Conservation (phyloP, 2,329 filamentous ascomycete genomes). For the Diaporthe capsici region DNA sequence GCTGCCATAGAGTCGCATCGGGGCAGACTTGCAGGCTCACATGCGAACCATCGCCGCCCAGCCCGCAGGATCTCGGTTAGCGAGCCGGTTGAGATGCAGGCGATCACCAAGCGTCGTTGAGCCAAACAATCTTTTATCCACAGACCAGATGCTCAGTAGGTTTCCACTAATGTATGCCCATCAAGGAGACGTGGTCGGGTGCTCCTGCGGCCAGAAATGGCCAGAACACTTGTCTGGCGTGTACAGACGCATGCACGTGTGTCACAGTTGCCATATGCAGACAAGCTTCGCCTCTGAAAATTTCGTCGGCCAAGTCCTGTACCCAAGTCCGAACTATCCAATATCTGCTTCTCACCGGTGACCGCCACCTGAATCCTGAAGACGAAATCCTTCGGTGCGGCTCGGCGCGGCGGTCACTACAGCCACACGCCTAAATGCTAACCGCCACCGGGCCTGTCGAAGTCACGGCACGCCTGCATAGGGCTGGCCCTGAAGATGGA, state of each 20-base stretch:
- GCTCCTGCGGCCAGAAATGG: background rate
- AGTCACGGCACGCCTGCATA: slow-evolving; percentile 7
- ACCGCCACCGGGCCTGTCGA: background rate
- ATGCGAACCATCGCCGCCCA: background rate
- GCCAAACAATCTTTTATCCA: background rate
- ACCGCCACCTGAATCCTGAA: background rate
- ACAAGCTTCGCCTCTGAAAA: background rate
- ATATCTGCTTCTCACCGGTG: background rate
- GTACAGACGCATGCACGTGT: background rate
- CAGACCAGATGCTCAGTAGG: background rate
- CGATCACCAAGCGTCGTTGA: background rate
- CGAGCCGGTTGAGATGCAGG: background rate
- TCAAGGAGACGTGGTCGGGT: background rate
- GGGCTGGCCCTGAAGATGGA: background rate
- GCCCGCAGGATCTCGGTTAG: background rate
- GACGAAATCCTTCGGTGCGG: too few species aligned
- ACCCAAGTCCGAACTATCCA: background rate
- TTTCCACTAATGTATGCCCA: background rate
- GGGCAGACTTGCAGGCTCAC: background rate
- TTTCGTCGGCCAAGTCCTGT: background rate
- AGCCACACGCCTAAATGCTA: background rate
- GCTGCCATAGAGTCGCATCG: background rate
- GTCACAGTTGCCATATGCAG: background rate
- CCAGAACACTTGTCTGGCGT: background rate
- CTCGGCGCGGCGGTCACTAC: background rate